Evolutionary conservation across 2,329 filamentous ascomycete species (phyloP).

Genomic region (Paradendryphiella salina): DNA sequence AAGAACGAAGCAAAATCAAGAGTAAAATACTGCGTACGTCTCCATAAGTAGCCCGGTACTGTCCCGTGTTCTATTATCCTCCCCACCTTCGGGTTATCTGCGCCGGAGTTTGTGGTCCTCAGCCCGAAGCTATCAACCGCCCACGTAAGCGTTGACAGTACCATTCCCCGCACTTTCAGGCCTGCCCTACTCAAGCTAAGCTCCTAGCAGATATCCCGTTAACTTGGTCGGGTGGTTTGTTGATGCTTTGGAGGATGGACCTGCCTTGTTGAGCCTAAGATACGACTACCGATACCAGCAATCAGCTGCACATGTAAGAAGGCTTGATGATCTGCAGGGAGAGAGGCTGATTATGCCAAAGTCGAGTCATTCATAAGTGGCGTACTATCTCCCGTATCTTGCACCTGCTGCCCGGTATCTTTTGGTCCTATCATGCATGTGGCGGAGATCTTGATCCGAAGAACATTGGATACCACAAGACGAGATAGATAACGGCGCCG

Average conservation of each 20-base stretch:
- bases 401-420: not conserved
- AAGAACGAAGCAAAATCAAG: not conserved
- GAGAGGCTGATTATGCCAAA: conserved; percentile 13
- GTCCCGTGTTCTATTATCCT: conserved; percentile 15
- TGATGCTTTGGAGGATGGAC: not conserved
- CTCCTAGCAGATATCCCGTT: conserved; percentile 8
- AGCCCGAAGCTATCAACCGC: conserved; percentile 3
- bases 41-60: conserved; percentile 5
- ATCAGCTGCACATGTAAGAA: conserved; percentile 5
- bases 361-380: conserved; percentile 19
- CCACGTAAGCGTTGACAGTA: not conserved
- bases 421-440: conserved; percentile 10
- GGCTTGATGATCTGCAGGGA: conserved; percentile 8
- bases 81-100: conserved; percentile 28
- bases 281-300: conserved; percentile 20
- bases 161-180: conserved; percentile 11
- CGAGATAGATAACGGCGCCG: not conserved
- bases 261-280: conserved; percentile 13
- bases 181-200: conserved; percentile 1
- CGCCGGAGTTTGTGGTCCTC: conserved; percentile 12
- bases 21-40: not conserved
- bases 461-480: not conserved
- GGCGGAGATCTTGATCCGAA: conserved; percentile 14
- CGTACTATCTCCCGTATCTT: conserved; percentile 20
- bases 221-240: conserved; percentile 6